These are phyloP conservation scores for Colletotrichum eremochloae DNA, from an alignment of 2,329 filamentous ascomycete genomes.

Conservation along the genomic window DNA sequence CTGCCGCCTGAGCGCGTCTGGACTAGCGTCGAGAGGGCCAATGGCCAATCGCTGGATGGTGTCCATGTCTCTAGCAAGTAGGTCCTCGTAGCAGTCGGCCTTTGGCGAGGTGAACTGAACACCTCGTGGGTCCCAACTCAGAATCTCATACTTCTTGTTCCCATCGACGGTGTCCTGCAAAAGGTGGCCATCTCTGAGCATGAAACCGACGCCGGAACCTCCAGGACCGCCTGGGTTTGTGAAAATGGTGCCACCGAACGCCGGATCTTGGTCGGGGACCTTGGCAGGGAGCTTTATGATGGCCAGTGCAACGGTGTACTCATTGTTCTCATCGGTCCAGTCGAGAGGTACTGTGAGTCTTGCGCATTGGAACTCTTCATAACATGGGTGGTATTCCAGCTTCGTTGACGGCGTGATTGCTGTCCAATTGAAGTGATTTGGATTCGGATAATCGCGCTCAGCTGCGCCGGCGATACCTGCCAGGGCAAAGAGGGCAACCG, in stretches of 20 bases:
- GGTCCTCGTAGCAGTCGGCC: constrained; percentile 55
- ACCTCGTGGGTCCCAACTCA: constrained; percentile 61
- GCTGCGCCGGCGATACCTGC: constrained; percentile 8
- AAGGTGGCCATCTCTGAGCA: constrained; percentile 46
- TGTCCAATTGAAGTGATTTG: constrained; percentile 52
- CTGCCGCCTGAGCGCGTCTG: constrained; percentile 24
- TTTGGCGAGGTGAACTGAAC: constrained; percentile 53
- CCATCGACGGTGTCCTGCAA: constrained; percentile 44
- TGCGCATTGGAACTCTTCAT: constrained; percentile 55
- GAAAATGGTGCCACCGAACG: constrained; percentile 59
- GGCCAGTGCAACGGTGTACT: constrained; percentile 54
- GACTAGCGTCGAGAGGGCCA: constrained; percentile 45
- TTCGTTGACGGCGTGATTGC: constrained; percentile 51
- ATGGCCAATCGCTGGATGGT: constrained; percentile 50
- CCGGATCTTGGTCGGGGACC: constrained; percentile 53
- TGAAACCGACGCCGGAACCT: constrained; percentile 53
- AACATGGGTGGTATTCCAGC: constrained; percentile 58
- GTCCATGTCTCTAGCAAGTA: constrained; percentile 49
- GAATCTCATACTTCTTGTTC: constrained; percentile 55
- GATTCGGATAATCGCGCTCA: neutral
- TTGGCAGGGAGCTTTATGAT: constrained; percentile 56
- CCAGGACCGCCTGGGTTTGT: constrained; percentile 62
- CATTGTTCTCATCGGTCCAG: constrained; percentile 50
- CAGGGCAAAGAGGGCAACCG: neutral
- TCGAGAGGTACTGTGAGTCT: constrained; percentile 59